Evolutionary conservation across 345 rosid genomes (phyloP), one percentile per base, ranked within the genome.

Genomic region (Barbarea vulgaris): DNA sequence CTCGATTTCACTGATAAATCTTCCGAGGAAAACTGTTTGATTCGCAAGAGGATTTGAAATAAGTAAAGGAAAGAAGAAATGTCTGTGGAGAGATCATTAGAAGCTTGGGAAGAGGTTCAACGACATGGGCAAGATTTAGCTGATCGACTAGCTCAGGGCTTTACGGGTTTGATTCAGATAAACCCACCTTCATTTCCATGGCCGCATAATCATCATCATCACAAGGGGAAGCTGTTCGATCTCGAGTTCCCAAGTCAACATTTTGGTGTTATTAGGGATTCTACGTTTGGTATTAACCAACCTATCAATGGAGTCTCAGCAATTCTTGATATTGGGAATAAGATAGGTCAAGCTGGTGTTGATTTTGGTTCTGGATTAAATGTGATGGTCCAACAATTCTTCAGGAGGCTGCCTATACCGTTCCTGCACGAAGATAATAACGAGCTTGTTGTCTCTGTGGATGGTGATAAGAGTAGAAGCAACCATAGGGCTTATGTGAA

Each of bases 91-190:
- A 89, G 96, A 73, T 87, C 97, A 21, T 81, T 94, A n/a, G 98
- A 91, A 81, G 96, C 96, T 27, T 94, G 98, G 98, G 98, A 94
- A 80, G 96, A 88, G 87, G 96, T 94, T 55, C 98, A 94, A 68
- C 80, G 98, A 64, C 98, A 94, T 27, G 97, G 98, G 11, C 97
- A 81, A 82, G 98, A 91, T 83, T 78, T 94, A 6, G 97, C 98
- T 19, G 98, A 91, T 78, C 72, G 95, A 69, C 81, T 94, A 10
- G 90, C 98, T 14, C 98, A 94, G 58, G 96, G 97, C 1, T 89
- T 94, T 75, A 83, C 91, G 0, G 98, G 97, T 44, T 78, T 94
- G 48, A 88, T 91, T 72, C 96, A 89, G 22, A 88, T 91, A 54
- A 81, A 65, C 54, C 96, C 98, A 36, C 92, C 89, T 14, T 77